These are phyloP conservation scores for Elsinoe ampelina DNA, from an alignment of 2,329 filamentous ascomycete genomes.

Conservation along the genomic window DNA sequence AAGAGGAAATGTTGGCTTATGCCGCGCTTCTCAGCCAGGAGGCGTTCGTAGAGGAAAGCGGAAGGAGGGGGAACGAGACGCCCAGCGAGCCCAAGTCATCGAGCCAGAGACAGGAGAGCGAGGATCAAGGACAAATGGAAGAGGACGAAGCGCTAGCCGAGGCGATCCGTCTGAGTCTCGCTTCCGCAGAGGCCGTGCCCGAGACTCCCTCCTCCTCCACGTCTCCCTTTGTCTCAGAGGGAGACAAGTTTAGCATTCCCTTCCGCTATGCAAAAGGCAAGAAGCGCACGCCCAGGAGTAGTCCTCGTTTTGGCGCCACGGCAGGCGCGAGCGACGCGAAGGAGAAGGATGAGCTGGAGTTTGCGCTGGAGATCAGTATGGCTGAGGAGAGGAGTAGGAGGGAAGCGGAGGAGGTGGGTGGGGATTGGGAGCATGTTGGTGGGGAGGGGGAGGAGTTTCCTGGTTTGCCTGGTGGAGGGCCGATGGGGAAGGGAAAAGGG, in stretches of 20 bases:
- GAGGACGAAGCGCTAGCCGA: constrained; percentile 34
- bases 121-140: too few relatives aligned
- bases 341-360: constrained; percentile 51
- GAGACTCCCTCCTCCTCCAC: too few relatives aligned
- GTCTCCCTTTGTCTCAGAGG: background rate
- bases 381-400: constrained; percentile 46
- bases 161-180: constrained; percentile 48
- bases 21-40: constrained; percentile 55
- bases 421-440: constrained; percentile 13
- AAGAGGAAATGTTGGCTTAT: constrained; percentile 55
- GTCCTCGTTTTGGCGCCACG: constrained; percentile 19
- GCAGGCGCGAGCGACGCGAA: constrained; percentile 30
- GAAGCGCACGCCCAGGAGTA: constrained; percentile 19
- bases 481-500: constrained; percentile 18
- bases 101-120: background rate
- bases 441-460: constrained; percentile 22
- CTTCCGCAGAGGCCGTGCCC: background rate
- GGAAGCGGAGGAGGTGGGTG: constrained; percentile 15
- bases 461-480: constrained; percentile 17
- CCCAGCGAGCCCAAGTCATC: constrained; percentile 24
- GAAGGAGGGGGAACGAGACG: background rate
- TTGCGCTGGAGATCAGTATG: constrained; percentile 53
- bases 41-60: constrained; percentile 39
- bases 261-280: constrained; percentile 35
- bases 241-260: constrained; percentile 30